phyloP scores from a whole-genome alignment of 208 protist species.

The Trypanosoma scelopori region DNA sequence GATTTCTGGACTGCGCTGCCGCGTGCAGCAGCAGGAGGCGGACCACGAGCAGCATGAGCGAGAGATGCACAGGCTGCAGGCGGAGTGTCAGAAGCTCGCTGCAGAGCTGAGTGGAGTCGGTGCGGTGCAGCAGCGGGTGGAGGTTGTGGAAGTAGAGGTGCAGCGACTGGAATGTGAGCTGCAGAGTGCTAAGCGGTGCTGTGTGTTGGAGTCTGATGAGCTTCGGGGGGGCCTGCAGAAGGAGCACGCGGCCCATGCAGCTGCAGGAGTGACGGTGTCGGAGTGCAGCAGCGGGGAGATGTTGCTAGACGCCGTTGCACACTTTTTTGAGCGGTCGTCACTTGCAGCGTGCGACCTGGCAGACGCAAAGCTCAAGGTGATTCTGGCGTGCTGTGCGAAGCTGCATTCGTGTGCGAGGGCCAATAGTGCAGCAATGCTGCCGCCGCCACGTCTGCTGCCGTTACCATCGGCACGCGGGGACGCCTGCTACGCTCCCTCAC shows the following conservation, averaged over 20 bases:
- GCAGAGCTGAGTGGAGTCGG: background rate
- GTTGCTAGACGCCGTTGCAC: background rate
- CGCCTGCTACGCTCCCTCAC: background rate
- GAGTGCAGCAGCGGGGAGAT: background rate
- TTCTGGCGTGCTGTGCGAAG: background rate
- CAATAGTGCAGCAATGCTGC: background rate
- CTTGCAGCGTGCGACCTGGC: background rate
- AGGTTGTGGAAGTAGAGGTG: no score
- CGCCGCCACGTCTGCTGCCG: no score
- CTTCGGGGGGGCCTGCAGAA: background rate
- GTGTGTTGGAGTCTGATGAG: constrained; percentile 5
- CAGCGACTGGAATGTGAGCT: constrained; percentile 7
- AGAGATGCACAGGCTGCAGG: constrained; percentile 17
- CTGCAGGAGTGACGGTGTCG: background rate
- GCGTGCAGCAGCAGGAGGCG: constrained; percentile 12
- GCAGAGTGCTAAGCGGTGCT: constrained; percentile 1
- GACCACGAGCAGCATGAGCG: constrained; percentile 1
- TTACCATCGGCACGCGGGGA: background rate
- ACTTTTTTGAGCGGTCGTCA: background rate
- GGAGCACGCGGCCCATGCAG: background rate
- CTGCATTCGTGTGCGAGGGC: background rate
- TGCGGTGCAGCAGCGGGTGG: background rate
- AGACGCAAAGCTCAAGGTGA: constrained; percentile 2
- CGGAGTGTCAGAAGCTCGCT: constrained; percentile 4
- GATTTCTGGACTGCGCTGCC: constrained; percentile 1